A percentile compares a stretch with the other conserved stretches of the same genome.
Evolutionary conservation across 1,284 basidiomycete genomes (phyloP).

Genomic region (Anthracocystis walkeri): DNA sequence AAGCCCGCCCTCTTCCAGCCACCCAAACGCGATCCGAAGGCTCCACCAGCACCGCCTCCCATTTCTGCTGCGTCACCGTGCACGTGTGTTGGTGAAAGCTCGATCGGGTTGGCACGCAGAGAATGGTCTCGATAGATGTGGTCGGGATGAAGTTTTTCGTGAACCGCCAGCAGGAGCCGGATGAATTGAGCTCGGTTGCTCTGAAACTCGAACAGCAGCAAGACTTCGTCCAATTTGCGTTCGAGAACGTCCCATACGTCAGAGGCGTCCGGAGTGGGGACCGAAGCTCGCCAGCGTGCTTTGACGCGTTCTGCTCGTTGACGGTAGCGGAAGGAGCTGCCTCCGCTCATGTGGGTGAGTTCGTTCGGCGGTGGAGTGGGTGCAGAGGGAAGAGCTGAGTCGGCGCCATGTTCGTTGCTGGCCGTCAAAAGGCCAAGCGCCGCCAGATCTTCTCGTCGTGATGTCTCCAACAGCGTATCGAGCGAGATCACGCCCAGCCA

Average conservation of each 20-base stretch:
- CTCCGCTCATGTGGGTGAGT: conserved; percentile 31
- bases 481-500: conserved; percentile 60
- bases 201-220: conserved; percentile 62
- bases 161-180: conserved; percentile 49
- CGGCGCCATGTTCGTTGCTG: conserved; percentile 7
- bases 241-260: conserved; percentile 65
- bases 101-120: conserved; percentile 34
- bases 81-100: conserved; percentile 44
- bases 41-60: conserved; percentile 28
- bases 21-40: conserved; percentile 36
- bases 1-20: conserved; percentile 48
- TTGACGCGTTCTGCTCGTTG: conserved; percentile 36
- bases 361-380: conserved; percentile 13
- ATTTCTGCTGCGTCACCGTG: conserved; percentile 43
- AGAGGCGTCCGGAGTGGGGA: conserved; percentile 37
- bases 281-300: conserved; percentile 40
- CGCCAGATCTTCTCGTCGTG: conserved; percentile 32
- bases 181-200: conserved; percentile 50
- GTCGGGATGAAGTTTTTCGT: conserved; percentile 50
- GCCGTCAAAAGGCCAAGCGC: conserved; percentile 30
- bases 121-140: conserved; percentile 48
- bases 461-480: conserved; percentile 34
- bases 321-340: conserved; percentile 42
- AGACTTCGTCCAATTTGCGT: conserved; percentile 52
- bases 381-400: background rate